Conservation (phyloP, 176 grass and related monocot species). For the Calamus simplicifolius region DNA sequence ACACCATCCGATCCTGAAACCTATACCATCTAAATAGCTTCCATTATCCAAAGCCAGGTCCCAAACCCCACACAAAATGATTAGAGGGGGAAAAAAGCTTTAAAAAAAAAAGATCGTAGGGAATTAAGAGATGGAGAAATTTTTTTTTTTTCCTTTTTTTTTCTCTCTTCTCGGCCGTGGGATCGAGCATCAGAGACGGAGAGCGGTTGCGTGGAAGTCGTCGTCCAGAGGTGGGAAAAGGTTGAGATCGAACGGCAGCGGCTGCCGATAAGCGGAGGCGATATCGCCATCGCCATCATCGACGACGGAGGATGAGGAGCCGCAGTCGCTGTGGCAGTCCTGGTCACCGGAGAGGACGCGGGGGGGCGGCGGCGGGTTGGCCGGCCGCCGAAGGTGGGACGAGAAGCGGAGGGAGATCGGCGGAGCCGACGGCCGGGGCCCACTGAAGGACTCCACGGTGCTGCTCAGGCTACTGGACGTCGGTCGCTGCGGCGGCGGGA, state of each 20-base stretch:
- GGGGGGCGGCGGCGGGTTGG: constrained; percentile 18
- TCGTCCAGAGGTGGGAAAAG: neutral
- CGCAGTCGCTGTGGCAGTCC: constrained; percentile 68
- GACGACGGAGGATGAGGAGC: constrained; percentile 5
- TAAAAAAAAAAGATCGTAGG: neutral
- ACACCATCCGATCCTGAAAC: neutral
- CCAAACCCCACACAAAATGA: neutral
- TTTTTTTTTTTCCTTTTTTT: neutral
- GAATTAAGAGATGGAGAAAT: neutral
- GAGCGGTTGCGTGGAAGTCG: neutral
- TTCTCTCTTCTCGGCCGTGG: neutral
- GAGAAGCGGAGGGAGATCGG: constrained; percentile 16
- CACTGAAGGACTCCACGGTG: constrained; percentile 64
- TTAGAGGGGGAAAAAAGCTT: neutral
- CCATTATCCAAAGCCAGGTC: too few relatives aligned
- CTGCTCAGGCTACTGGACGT: constrained; percentile 63
- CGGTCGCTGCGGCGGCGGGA: constrained; percentile 18
- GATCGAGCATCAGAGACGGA: neutral
- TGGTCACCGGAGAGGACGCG: constrained; percentile 8
- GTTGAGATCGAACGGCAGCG: neutral
- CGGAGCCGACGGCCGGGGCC: constrained; percentile 18
- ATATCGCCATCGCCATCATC: neutral
- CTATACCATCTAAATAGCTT: neutral
- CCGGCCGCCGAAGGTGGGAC: neutral
- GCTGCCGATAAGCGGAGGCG: neutral